Base-by-base conservation (phyloP, 768 basidiomycete genomes). In the Porpolomopsis calyptriformis region DNA sequence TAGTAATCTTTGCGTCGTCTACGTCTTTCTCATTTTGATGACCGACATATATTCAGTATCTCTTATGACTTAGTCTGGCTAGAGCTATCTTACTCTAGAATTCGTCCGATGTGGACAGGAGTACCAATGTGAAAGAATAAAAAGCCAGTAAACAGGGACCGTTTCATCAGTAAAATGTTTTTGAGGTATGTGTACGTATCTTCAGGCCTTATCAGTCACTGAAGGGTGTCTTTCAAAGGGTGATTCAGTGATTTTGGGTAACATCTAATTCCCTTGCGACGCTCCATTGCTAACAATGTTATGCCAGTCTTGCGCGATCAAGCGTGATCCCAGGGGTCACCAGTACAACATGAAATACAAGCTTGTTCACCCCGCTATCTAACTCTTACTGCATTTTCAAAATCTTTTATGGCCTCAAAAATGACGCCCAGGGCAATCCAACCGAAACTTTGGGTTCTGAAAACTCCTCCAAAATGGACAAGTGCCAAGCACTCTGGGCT, bases 101-200 rank as follows among this genome's bases (percentile, higher is more conserved):
- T n/a, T n/a, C n/a, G n/a, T n/a, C n/a, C n/a, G 91, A 98, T 98
- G 94, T 98, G 96, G 96, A 97, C 93, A 18, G 96, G 98, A 64
- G 64, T 82, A 39, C 96, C 96, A n/a, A 98, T 97, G 66, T 92
- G 91, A 33, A 98, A 98, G 70, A 91, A 91, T 60, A 97, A 96
- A 72, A 98, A 97, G 61, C 89, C 96, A 5, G 82, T 98, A 46
- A 98, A 98, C 73, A 98, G 97, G 68, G 96, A 98, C 66, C 78
- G 96, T 40, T 99, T 98, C 71, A 94, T 99, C 63, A 94, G 91
- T 64, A 99, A 98, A 70, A 94, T 99, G 91, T 98, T 94, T 67
- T 67, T 98, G 51, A 77, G 90, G 87, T 85, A 57, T 42, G 79
- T 63, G 2, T 25, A 39, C 47, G 27, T 42, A 9, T 19, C 37